Conservation (phyloP, 164 flowering plant genomes). For the Taxillus chinensis region DNA sequence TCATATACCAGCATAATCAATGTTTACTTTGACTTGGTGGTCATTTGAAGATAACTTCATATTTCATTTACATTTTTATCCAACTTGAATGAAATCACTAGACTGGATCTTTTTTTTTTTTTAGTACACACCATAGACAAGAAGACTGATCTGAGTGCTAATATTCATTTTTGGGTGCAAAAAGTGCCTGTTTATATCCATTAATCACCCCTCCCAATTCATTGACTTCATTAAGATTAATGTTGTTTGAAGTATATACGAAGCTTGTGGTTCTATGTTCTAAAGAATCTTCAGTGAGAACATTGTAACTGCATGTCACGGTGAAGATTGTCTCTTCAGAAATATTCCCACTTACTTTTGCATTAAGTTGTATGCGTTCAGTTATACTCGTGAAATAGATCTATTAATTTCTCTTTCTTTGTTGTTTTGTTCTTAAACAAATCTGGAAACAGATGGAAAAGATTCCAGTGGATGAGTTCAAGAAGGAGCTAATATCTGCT, state of each 20-base stretch:
- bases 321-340: background rate
- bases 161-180: background rate
- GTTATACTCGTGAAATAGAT: background rate
- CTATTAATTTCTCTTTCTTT: background rate
- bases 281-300: background rate
- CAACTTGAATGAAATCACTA: too few species aligned
- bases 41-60: too few species aligned
- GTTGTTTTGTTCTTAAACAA: background rate
- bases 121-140: background rate
- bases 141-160: background rate
- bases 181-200: background rate
- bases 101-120: background rate
- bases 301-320: background rate
- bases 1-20: too few species aligned
- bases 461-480: conserved; percentile 66
- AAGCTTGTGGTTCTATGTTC: background rate
- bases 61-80: too few species aligned
- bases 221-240: background rate
- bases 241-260: too few species aligned
- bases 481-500: conserved; percentile 44
- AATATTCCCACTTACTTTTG: background rate
- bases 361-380: background rate
- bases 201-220: background rate
- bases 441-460: conserved; percentile 59
- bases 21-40: too few species aligned